These are phyloP conservation scores for Coleophoma crateriformis DNA, from an alignment of 2,329 filamentous ascomycete species.

Conservation along the genomic window DNA sequence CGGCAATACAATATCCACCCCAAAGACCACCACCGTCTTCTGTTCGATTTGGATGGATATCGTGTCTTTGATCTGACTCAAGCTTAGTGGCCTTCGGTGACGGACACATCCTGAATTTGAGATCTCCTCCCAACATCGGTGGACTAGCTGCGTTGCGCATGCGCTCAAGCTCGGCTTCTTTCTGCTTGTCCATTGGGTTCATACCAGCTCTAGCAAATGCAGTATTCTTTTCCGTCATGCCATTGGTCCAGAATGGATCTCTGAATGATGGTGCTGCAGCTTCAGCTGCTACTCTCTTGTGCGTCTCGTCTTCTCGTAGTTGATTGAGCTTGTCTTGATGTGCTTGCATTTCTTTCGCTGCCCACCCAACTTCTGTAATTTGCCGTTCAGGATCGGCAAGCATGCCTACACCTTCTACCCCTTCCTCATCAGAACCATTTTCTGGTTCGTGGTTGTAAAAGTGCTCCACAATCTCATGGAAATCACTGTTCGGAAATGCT, in stretches of 20 bases:
- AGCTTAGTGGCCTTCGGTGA: slow-evolving; percentile 83
- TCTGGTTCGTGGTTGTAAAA: slow-evolving; percentile 28
- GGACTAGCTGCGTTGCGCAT: slow-evolving; percentile 60
- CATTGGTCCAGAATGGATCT: slow-evolving; percentile 29
- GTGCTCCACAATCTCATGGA: slow-evolving; percentile 27
- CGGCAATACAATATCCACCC: slow-evolving; percentile 61
- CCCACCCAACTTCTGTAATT: slow-evolving; percentile 25
- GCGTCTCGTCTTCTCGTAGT: slow-evolving; percentile 25
- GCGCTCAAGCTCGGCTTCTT: slow-evolving; percentile 34
- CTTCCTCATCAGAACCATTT: slow-evolving; percentile 24
- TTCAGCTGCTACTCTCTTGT: slow-evolving; percentile 26
- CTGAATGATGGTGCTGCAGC: slow-evolving; percentile 23
- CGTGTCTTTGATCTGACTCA: slow-evolving; percentile 66
- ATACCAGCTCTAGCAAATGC: slow-evolving; percentile 6
- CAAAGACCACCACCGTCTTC: slow-evolving; percentile 64
- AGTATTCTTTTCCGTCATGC: slow-evolving; percentile 21
- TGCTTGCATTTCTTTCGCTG: slow-evolving; percentile 25
- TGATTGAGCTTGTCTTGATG: slow-evolving; percentile 26
- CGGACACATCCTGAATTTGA: slow-evolving; percentile 73
- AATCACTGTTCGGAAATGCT: slow-evolving; percentile 66
- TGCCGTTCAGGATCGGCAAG: slow-evolving; percentile 18
- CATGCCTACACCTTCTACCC: slow-evolving; percentile 21
- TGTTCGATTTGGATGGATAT: slow-evolving; percentile 46
- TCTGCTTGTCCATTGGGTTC: slow-evolving; percentile 14
- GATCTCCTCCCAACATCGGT: slow-evolving; percentile 81